Conservation (phyloP, 2,329 filamentous ascomycete genomes). For the Balansia obtecta region DNA sequence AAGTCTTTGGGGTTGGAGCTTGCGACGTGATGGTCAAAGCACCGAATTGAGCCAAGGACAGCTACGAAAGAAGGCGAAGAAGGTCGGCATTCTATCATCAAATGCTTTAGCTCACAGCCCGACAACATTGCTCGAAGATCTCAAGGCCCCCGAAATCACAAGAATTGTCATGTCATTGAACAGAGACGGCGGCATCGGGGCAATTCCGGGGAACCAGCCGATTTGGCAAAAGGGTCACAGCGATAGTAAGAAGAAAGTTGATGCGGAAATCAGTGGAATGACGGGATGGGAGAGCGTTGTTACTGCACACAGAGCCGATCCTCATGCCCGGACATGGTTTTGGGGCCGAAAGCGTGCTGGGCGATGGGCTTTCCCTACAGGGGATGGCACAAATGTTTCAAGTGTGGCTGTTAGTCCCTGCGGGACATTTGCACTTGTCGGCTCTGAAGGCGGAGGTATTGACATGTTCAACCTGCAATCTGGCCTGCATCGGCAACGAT, state of each 20-base stretch:
- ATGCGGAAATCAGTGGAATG: constrained; percentile 60
- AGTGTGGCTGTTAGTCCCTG: constrained; percentile 84
- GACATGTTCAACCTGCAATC: constrained; percentile 98
- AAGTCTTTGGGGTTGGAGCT: constrained; percentile 92
- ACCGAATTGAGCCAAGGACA: constrained; percentile 86
- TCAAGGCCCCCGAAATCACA: constrained; percentile 87
- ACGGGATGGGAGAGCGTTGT: constrained; percentile 97
- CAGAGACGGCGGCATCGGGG: constrained; percentile 85
- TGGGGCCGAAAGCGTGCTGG: constrained; percentile 92
- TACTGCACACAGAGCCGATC: constrained; percentile 79
- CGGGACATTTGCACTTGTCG: constrained; percentile 85
- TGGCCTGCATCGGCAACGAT: constrained; percentile 74
- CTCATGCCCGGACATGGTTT: constrained; percentile 88
- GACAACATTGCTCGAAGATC: constrained; percentile 53
- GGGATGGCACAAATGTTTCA: constrained; percentile 70
- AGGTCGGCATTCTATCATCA: constrained; percentile 57
- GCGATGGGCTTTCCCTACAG: constrained; percentile 81
- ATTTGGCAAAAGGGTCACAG: constrained; percentile 72
- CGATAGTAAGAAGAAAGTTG: constrained; percentile 44
- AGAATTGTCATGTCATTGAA: constrained; percentile 87
- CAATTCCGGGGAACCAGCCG: constrained; percentile 61
- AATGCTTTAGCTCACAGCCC: constrained; percentile 45
- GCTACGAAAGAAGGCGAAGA: constrained; percentile 80
- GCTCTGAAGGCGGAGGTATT: constrained; percentile 69
- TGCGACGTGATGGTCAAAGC: constrained; percentile 88